These are phyloP conservation scores for Macadamia tetraphylla DNA, from an alignment of 164 flowering plant genomes.

Conservation along the genomic window DNA sequence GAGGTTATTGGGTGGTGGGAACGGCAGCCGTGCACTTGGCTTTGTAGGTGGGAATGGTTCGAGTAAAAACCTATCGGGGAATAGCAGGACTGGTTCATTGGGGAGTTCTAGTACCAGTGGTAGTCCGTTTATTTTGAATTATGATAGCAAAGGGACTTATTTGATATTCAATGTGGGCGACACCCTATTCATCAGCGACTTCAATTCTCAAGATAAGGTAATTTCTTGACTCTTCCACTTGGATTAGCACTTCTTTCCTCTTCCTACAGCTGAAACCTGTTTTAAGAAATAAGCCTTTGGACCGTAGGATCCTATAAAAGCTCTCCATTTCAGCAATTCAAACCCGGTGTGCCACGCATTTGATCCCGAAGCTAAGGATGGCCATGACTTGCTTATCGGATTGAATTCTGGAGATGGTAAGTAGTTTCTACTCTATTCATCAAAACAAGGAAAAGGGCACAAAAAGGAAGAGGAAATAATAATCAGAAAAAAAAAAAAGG, in stretches of 20 bases:
- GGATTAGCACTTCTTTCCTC: not conserved
- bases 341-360: constrained; percentile 95
- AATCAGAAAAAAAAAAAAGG: too few relatives aligned
- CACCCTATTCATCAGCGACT: constrained; percentile 72
- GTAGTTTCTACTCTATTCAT: not conserved
- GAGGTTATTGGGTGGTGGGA: constrained; percentile 68
- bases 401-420: constrained; percentile 93
- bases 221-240: not conserved
- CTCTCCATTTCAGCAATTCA: constrained; percentile 82
- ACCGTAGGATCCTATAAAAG: constrained; percentile 88
- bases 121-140: constrained; percentile 46
- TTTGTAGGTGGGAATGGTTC: constrained; percentile 92
- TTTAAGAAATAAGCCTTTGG: not conserved
- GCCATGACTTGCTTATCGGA: constrained; percentile 94
- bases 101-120: constrained; percentile 50
- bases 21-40: constrained; percentile 83
- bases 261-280: not conserved
- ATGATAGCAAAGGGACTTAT: constrained; percentile 90
- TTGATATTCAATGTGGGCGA: constrained; percentile 91
- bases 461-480: too few relatives aligned
- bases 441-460: too few relatives aligned
- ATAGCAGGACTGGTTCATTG: constrained; percentile 47
- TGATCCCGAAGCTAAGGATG: constrained; percentile 87
- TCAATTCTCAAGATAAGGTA: constrained; percentile 94
- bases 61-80: constrained; percentile 47